Conservation (phyloP, 768 basidiomycete species). For the Mycena venus region DNA sequence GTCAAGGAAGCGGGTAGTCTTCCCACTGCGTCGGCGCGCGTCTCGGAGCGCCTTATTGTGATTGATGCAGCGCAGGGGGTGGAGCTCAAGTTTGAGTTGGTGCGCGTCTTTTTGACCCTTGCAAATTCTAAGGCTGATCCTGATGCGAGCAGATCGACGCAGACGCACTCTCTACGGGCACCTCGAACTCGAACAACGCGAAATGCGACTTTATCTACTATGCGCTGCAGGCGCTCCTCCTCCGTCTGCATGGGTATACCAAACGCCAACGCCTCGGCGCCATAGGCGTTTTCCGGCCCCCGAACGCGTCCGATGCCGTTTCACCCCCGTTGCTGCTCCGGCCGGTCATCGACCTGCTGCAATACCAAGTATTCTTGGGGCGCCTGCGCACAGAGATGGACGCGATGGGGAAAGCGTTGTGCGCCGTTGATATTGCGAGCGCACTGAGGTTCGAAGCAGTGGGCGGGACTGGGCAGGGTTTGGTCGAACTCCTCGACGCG, state of each 20-base stretch:
- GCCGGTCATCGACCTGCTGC: conserved; percentile 83
- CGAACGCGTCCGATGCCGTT: conserved; percentile 29
- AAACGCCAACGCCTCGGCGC: conserved; percentile 57
- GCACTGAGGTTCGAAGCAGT: conserved; percentile 72
- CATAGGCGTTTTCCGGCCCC: conserved; percentile 37
- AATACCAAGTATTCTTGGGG: conserved; percentile 82
- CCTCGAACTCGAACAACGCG: conserved; percentile 34
- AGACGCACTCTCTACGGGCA: conserved; percentile 32
- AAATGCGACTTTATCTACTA: conserved; percentile 80
- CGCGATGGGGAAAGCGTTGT: conserved; percentile 63
- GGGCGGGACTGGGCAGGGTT: conserved; percentile 74
- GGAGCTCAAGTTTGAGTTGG: conserved; percentile 81
- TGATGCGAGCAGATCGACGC: conserved; percentile 48
- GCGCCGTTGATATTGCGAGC: conserved; percentile 66
- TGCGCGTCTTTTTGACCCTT: conserved; percentile 49
- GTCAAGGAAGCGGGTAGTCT: conserved; percentile 83
- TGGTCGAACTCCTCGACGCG: conserved; percentile 64
- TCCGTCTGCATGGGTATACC: conserved; percentile 67
- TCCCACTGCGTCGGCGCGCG: conserved; percentile 81
- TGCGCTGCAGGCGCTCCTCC: conserved; percentile 72
- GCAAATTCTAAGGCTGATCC: no score
- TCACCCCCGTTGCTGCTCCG: conserved; percentile 70
- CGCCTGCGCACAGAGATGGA: conserved; percentile 71
- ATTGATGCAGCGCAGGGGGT: conserved; percentile 82
- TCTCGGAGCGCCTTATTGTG: conserved; percentile 82